Conservation (phyloP, 306 rosid genomes). For the Biancaea sappan region DNA sequence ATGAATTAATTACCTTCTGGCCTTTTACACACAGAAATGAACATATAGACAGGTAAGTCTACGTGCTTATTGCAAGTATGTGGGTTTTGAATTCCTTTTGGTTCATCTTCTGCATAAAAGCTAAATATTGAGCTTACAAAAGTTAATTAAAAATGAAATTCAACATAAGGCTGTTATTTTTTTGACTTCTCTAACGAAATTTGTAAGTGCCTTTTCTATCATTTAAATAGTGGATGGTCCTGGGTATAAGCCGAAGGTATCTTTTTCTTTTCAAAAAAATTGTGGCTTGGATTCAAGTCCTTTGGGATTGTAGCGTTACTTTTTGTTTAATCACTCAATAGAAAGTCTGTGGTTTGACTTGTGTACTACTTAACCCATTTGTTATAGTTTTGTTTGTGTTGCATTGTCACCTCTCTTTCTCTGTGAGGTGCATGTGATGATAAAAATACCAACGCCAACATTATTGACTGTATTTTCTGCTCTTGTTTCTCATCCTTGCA, state of each 20-base stretch:
- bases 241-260: background rate
- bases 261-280: background rate
- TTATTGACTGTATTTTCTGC: background rate
- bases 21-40: conserved; percentile 1
- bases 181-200: conserved; percentile 17
- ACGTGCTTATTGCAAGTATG: background rate
- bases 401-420: conserved; percentile 4
- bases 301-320: background rate
- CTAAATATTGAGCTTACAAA: conserved; percentile 16
- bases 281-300: background rate
- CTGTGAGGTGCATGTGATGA: conserved; percentile 23
- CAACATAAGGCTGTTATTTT: conserved; percentile 17
- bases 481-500: background rate
- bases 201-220: background rate
- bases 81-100: conserved; percentile 16
- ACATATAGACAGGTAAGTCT: background rate
- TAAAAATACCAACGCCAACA: background rate
- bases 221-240: background rate
- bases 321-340: conserved; percentile 22
- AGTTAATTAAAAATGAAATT: conserved; percentile 21
- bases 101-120: background rate
- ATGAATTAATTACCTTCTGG: background rate
- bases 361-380: conserved; percentile 13
- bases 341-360: conserved; percentile 24
- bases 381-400: conserved; percentile 15